Base-by-base conservation (phyloP, 257 asterid species). In the Handroanthus guayacan region DNA sequence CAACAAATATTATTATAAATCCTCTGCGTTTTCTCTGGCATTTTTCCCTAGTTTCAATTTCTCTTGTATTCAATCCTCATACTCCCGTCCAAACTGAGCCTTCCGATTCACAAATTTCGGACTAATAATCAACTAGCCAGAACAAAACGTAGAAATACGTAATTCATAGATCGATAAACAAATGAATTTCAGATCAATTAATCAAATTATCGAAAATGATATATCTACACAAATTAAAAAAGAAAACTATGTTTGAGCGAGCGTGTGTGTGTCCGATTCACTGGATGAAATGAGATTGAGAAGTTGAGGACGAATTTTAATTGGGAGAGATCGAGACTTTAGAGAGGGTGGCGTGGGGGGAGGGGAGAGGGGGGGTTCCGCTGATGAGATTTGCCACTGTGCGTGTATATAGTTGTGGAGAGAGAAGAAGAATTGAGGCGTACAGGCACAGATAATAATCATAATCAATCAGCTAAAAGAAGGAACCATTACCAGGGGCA, bases 1-100 rank as follows among this genome's bases (percentile, higher is more conserved):
- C 62, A 76, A 75, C 76, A 64, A 62, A 60, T 71, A 66, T 62
- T 55, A 63, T 18, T 75, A 82, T 82, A 78, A 87, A 84, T 83
- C 75, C 74, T 86, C 85, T 88, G 85, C 80, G 90, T 86, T 83
- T 92, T 74, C 70, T 90, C 97, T 31, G 98, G 99, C 99, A 95
- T 95, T 85, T 38, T 81, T 18, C 16, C 74, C 80, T 52, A 82
- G 68, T 78, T 47, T 82, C 79, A 87, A 85, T 73, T 75, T 47
- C 83, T 76, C 64, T 39, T 61, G 43, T 71, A 82, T 84, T 62
- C 89, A 86, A 83, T 84, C 80, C 83, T 73, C 91, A 79, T 85
- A 47, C 17, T 12, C 75, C 73, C 45, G 76, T 25, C 75, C 80
- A 83, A 80, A 71, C 81, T 25, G 66, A 69, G 71, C 67, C 84